phyloP scores from a whole-genome alignment of 208 protist species.

The Vickermania spadyakhi region DNA sequence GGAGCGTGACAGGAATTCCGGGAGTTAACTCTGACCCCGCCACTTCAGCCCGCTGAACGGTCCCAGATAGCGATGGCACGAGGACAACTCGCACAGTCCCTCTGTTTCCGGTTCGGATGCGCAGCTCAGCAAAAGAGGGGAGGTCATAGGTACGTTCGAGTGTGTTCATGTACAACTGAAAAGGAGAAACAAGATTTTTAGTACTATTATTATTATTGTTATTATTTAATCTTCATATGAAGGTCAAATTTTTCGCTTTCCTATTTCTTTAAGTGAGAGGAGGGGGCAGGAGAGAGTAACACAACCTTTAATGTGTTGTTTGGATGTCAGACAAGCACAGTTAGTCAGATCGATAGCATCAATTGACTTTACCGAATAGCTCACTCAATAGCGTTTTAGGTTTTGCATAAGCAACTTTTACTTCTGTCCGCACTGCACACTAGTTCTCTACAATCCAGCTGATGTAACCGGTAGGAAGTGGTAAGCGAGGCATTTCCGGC shows the following conservation, averaged over 20 bases:
- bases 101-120: slow-evolving; percentile 18
- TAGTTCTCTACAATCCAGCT: slow-evolving; percentile 46
- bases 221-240: too few species aligned
- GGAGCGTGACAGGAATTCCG: slow-evolving; percentile 36
- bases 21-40: slow-evolving; percentile 39
- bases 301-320: too few species aligned
- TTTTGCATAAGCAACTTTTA: neutral
- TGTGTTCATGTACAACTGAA: slow-evolving; percentile 10
- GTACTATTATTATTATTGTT: too few species aligned
- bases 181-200: too few species aligned
- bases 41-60: slow-evolving; percentile 29
- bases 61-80: neutral
- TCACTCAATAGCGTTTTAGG: too few species aligned
- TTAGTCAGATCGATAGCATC: too few species aligned
- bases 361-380: too few species aligned
- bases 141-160: slow-evolving; percentile 29
- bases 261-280: too few species aligned
- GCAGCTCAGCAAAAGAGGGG: slow-evolving; percentile 44
- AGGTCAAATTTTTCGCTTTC: too few species aligned
- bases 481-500: slow-evolving; percentile 29
- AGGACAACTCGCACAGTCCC: slow-evolving; percentile 7
- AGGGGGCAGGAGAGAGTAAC: too few species aligned
- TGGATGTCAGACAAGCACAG: too few species aligned
- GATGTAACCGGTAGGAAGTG: slow-evolving; percentile 41
- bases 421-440: neutral